Percentiles rank a stretch among this genome's conserved stretches.
phyloP scores from a whole-genome alignment of 768 basidiomycete genomes.

The Solioccasus polychromus region DNA sequence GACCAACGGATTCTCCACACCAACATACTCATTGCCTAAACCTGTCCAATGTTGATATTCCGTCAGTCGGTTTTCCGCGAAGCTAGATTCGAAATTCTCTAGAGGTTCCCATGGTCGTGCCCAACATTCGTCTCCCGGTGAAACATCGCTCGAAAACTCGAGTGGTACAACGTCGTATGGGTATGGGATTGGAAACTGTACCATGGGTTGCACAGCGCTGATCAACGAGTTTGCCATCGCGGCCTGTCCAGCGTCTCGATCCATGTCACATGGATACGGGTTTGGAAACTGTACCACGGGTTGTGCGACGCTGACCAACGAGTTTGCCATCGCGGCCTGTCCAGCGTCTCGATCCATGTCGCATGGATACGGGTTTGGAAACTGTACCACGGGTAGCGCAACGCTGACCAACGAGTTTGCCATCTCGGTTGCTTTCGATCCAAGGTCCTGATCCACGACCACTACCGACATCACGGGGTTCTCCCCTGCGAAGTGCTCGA shows the following conservation, averaged over 20 bases:
- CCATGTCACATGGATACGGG: constrained; percentile 12
- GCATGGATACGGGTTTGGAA: constrained; percentile 11
- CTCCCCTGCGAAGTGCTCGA: constrained; percentile 17
- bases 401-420: constrained; percentile 4
- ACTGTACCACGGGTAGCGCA: constrained; percentile 2
- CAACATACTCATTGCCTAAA: too few relatives aligned
- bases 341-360: constrained; percentile 3
- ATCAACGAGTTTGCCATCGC: constrained; percentile 6
- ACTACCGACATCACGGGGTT: too few relatives aligned
- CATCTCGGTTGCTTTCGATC: constrained; percentile 1
- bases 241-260: background rate
- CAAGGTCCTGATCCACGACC: background rate
- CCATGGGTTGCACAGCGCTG: constrained; percentile 3
- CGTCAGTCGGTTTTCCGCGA: background rate
- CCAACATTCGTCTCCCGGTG: constrained; percentile 2
- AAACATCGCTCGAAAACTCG: constrained; percentile 15
- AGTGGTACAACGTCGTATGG: constrained; percentile 10
- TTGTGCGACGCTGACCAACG: constrained; percentile 3
- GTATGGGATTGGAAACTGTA: constrained; percentile 9
- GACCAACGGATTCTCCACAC: too few relatives aligned
- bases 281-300: constrained; percentile 5
- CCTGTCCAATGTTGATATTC: constrained; percentile 4
- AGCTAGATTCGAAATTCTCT: background rate
- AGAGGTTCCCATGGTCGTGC: background rate
- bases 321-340: constrained; percentile 2